Base-by-base conservation (phyloP, 2,329 filamentous ascomycete genomes). In the Tolypocladium album region DNA sequence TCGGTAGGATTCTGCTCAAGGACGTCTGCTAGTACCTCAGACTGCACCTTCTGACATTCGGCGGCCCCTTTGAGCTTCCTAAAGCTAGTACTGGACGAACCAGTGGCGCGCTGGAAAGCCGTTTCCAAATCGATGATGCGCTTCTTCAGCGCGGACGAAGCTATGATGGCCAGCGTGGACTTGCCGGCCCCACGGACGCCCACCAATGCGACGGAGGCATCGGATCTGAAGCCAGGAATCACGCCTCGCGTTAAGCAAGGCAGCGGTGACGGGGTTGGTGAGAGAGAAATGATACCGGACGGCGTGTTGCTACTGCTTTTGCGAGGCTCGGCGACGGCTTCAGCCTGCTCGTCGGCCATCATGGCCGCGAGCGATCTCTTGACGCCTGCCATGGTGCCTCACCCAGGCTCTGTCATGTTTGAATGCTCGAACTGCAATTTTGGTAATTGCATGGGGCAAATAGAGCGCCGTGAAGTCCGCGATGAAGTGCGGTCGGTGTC, bases 131-230 rank as follows among this genome's bases (percentile, higher is more conserved):
- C 88, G 58, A 92, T 75, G 2, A 92, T 78, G 58, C 84, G 84
- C 47, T 87, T 79, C 58, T 84, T 83, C 70, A 89, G 85, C 56
- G 87, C 87, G 9, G 86, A 85, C 0, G 88, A 88, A 7, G 88
- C 86, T 63, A 92, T 90, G 56, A 92, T 82, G 17, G 86, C 89
- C 13, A 92, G 76, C 1, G 87, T 90, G 1, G 88, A 88, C 71
- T 92, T 92, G 20, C 89, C 89, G 6, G 87, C 84, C 13, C 88
- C 89, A 17, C 87, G 84, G 60, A 90, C 85, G 2, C 89, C 89
- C 27, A 89, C 81, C 22, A 92, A 77, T 8, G 92, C 82, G 59
- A 92, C 84, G 1, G 89, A 90, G 2, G 87, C 85, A 75, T 88
- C 81, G 12, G 78, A 71, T 11, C 77, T 74, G 67, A 88, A 89